Evolutionary conservation across 495 filamentous ascomycete species (phyloP).

Genomic region (Neurospora sp.): DNA sequence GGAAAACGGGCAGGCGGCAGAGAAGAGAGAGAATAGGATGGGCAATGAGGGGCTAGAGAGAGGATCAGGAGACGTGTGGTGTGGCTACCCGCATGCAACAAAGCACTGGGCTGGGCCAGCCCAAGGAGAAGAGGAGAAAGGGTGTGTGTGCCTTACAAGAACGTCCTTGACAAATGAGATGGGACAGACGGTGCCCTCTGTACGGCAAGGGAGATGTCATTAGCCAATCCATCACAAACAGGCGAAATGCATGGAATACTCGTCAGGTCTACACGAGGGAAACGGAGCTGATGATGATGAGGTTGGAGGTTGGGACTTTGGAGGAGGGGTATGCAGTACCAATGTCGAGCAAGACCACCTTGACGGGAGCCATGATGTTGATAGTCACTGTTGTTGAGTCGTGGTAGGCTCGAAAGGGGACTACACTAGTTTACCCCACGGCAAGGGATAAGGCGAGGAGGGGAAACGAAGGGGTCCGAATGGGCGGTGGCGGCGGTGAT

Average conservation of each 20-base stretch:
- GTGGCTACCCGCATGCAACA: background rate
- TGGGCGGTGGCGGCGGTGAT: background rate
- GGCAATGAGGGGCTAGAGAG: background rate
- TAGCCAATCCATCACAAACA: constrained; percentile 22
- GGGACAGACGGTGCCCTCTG: constrained; percentile 62
- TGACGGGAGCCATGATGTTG: constrained; percentile 20
- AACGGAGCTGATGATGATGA: background rate
- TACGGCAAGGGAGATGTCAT: constrained; percentile 18
- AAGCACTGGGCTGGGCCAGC: background rate
- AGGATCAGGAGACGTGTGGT: background rate
- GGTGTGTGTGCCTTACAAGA: constrained; percentile 40
- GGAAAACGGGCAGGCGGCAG: background rate
- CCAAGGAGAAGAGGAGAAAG: background rate
- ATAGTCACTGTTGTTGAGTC: background rate
- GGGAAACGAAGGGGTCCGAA: background rate
- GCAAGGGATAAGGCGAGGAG: background rate
- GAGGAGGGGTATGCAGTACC: constrained; percentile 22
- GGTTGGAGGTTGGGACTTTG: background rate
- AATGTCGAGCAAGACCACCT: constrained; percentile 41
- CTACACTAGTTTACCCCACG: background rate
- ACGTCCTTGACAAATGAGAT: constrained; percentile 65
- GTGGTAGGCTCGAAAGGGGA: background rate
- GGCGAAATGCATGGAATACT: constrained; percentile 17
- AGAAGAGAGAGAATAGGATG: background rate
- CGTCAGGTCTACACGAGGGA: background rate